These are phyloP conservation scores for Blastosporella zonata DNA, from an alignment of 1,284 basidiomycete genomes.

Conservation along the genomic window DNA sequence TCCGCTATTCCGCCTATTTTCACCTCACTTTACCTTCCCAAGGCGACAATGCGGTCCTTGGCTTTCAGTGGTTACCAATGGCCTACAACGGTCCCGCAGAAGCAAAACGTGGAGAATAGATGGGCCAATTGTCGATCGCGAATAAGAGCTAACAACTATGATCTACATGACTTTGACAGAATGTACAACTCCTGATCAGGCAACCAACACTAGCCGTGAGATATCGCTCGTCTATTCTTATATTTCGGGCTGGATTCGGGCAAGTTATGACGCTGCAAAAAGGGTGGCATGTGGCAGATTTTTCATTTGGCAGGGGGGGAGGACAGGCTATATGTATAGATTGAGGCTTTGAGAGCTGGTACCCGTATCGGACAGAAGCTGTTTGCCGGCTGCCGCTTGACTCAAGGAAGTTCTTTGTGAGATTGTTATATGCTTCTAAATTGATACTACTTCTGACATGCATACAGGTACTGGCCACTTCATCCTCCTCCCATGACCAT, in stretches of 20 bases:
- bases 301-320: conserved; percentile 1
- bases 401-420: conserved; percentile 21
- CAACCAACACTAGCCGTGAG: conserved; percentile 4
- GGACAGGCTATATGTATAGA: conserved; percentile 5
- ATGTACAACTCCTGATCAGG: conserved; percentile 1
- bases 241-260: background rate
- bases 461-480: conserved; percentile 15
- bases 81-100: conserved; percentile 1
- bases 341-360: too few relatives aligned
- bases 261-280: background rate
- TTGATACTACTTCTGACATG: conserved; percentile 23
- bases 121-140: background rate
- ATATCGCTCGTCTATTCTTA: conserved; percentile 4
- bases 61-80: background rate
- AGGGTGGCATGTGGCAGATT: background rate
- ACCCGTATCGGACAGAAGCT: conserved; percentile 15
- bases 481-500: conserved; percentile 20
- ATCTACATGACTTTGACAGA: conserved; percentile 4
- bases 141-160: background rate
- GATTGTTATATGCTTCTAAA: conserved; percentile 19
- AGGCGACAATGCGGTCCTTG: background rate
- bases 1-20: background rate
- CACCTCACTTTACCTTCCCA: background rate
- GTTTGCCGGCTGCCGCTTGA: conserved; percentile 18
- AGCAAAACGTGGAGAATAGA: background rate